These are phyloP conservation scores for Mycothermus thermophilus DNA, from an alignment of 495 filamentous ascomycete genomes.

Conservation along the genomic window DNA sequence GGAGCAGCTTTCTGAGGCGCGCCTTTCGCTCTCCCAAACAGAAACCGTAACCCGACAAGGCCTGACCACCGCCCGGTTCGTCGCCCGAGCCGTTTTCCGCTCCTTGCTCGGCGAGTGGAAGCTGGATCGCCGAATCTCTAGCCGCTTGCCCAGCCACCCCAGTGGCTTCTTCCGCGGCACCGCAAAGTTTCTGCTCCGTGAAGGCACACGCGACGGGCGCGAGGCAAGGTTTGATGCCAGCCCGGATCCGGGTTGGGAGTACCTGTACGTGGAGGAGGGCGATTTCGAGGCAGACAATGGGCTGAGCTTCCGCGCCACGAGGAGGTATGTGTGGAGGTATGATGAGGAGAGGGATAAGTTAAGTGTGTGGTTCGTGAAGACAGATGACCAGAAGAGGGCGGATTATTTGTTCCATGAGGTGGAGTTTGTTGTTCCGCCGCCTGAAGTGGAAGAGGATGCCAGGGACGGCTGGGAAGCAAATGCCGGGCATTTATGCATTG, in stretches of 20 bases:
- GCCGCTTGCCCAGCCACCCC: constrained; percentile 34
- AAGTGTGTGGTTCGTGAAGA: constrained; percentile 55
- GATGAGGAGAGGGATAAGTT: constrained; percentile 37
- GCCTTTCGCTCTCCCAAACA: constrained; percentile 19
- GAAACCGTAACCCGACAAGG: constrained; percentile 21
- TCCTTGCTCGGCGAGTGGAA: constrained; percentile 63
- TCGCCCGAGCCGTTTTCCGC: constrained; percentile 53
- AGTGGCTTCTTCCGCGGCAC: constrained; percentile 47
- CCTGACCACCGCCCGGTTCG: constrained; percentile 28
- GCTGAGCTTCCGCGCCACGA: constrained; percentile 34
- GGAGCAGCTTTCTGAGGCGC: constrained; percentile 11
- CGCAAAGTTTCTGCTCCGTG: constrained; percentile 48
- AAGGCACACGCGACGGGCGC: constrained; percentile 34
- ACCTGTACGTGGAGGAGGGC: constrained; percentile 53
- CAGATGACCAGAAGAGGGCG: constrained; percentile 38
- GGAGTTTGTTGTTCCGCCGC: constrained; percentile 21
- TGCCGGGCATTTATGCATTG: constrained; percentile 46
- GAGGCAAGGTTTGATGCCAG: constrained; percentile 20
- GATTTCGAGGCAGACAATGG: constrained; percentile 38
- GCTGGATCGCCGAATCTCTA: constrained; percentile 36
- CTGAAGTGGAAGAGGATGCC: constrained; percentile 1
- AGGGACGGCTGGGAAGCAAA: constrained; percentile 39
- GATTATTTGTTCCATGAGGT: constrained; percentile 56
- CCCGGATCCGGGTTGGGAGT: constrained; percentile 36
- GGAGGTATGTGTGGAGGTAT: constrained; percentile 46